phyloP scores from a whole-genome alignment of 2,329 filamentous ascomycete species.

The Diaporthe sp. region DNA sequence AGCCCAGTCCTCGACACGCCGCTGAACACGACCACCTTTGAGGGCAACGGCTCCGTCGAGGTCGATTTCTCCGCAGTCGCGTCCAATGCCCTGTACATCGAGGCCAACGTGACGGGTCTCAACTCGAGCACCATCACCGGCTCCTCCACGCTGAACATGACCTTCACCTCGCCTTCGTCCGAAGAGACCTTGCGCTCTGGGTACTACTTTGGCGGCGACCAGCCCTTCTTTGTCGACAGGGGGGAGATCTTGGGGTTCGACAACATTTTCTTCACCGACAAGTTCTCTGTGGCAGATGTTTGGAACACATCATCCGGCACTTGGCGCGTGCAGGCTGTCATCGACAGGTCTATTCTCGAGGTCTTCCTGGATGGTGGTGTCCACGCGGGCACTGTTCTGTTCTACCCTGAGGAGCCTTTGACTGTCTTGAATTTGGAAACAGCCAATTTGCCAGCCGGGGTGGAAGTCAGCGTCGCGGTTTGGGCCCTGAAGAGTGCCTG shows the following conservation, averaged over 20 bases:
- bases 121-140: conserved; percentile 45
- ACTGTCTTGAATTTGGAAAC: conserved; percentile 54
- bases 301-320: conserved; percentile 44
- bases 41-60: conserved; percentile 63
- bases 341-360: conserved; percentile 69
- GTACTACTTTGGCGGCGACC: conserved; percentile 62
- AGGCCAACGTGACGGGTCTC: conserved; percentile 64
- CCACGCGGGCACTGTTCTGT: conserved; percentile 63
- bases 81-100: conserved; percentile 68
- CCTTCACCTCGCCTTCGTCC: conserved; percentile 58
- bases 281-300: conserved; percentile 55
- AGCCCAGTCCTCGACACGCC: conserved; percentile 59
- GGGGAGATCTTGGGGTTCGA: conserved; percentile 57
- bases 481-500: conserved; percentile 57
- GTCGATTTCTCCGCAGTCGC: conserved; percentile 65
- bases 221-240: conserved; percentile 65
- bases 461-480: conserved; percentile 53
- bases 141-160: conserved; percentile 48
- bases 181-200: conserved; percentile 65
- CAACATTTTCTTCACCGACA: conserved; percentile 66
- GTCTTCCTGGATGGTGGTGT: conserved; percentile 67
- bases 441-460: conserved; percentile 52
- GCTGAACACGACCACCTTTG: conserved; percentile 58
- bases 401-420: conserved; percentile 62
- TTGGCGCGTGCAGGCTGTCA: conserved; percentile 59